These are phyloP conservation scores for Heliamphora exappendiculata DNA, from an alignment of 148 eudicot species.

Conservation along the genomic window DNA sequence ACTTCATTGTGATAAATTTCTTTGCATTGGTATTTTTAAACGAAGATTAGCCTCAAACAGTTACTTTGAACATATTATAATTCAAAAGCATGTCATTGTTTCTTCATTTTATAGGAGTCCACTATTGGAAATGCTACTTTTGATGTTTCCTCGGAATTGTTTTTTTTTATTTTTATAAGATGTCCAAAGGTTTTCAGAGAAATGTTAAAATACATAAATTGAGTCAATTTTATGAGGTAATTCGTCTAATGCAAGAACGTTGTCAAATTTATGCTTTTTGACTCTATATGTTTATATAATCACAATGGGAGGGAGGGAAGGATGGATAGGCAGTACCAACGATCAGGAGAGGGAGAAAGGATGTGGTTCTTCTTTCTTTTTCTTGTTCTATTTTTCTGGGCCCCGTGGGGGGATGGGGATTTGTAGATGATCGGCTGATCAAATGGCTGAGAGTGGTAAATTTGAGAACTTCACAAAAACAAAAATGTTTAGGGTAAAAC, in stretches of 20 bases:
- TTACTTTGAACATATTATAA: neutral
- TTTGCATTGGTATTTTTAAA: conserved; percentile 64
- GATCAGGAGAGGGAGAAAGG: conserved; percentile 2
- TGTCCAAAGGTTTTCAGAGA: neutral
- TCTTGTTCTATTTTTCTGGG: neutral
- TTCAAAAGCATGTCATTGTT: neutral
- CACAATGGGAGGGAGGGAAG: neutral
- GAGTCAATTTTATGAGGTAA: neutral
- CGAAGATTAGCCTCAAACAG: neutral
- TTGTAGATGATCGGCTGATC: too few relatives aligned
- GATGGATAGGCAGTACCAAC: neutral
- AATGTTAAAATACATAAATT: neutral
- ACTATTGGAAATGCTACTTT: neutral
- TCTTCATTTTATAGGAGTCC: conserved; percentile 3
- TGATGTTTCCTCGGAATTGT: neutral
- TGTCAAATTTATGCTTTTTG: neutral
- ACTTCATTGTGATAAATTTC: conserved; percentile 76
- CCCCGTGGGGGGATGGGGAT: neutral
- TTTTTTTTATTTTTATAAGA: neutral
- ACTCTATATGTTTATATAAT: neutral
- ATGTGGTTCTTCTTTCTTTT: neutral
- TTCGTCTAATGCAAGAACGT: neutral
- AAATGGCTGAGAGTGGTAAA: neutral
- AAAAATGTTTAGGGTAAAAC: neutral
- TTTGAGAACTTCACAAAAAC: too few relatives aligned